A percentile compares a stretch with the other conserved stretches of the same genome.
Evolutionary conservation across 768 basidiomycete species (phyloP).

Genomic region (Sarcodon sp.): DNA sequence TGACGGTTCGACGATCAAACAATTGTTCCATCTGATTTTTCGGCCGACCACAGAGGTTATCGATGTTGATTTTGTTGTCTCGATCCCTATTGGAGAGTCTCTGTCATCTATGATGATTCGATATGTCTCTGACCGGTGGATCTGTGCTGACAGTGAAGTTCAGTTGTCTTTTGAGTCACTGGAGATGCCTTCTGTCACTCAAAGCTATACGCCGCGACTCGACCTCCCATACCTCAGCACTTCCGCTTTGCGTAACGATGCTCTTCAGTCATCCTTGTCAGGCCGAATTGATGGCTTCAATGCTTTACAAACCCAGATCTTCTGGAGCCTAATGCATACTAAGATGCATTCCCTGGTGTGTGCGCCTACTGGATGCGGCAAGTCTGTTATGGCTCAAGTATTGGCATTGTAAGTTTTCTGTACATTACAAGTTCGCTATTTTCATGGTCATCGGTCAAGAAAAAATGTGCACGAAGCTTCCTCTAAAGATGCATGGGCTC

Average conservation of each 20-base stretch:
- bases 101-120: slow-evolving; percentile 64
- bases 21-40: slow-evolving; percentile 61
- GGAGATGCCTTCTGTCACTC: slow-evolving; percentile 57
- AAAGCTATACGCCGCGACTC: slow-evolving; percentile 47
- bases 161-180: slow-evolving; percentile 50
- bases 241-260: slow-evolving; percentile 33
- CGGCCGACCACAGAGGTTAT: slow-evolving; percentile 48
- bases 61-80: slow-evolving; percentile 69
- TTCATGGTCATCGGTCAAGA: slow-evolving; percentile 24
- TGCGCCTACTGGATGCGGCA: slow-evolving; percentile 73
- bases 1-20: slow-evolving; percentile 69
- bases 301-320: slow-evolving; percentile 78
- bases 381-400: slow-evolving; percentile 60
- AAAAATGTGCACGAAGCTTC: slow-evolving; percentile 27
- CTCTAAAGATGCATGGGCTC: slow-evolving; percentile 31
- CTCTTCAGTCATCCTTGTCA: slow-evolving; percentile 32
- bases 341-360: slow-evolving; percentile 57
- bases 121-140: slow-evolving; percentile 84
- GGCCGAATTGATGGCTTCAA: slow-evolving; percentile 49
- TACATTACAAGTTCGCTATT: background rate
- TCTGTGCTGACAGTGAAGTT: slow-evolving; percentile 77
- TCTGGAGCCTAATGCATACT: slow-evolving; percentile 71
- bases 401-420: slow-evolving; percentile 38
- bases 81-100: slow-evolving; percentile 43
- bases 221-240: slow-evolving; percentile 65